These are phyloP conservation scores for Solanum raphanifolium DNA, from an alignment of 257 asterid genomes.

Conservation along the genomic window DNA sequence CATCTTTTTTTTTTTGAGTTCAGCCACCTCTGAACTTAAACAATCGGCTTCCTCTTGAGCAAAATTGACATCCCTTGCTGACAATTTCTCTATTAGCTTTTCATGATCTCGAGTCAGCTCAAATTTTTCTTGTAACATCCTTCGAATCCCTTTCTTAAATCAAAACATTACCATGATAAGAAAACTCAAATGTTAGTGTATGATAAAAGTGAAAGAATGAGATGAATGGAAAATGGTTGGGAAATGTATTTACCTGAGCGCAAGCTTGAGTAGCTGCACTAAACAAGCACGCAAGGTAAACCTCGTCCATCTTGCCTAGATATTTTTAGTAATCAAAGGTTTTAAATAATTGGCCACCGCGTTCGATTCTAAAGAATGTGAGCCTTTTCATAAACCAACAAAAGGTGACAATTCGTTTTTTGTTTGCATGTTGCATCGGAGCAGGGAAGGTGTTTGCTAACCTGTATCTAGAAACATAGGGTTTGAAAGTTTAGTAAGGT, in stretches of 20 bases:
- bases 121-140: not conserved
- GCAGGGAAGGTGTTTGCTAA: not conserved
- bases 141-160: not conserved
- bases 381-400: not conserved
- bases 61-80: not conserved
- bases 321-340: not conserved
- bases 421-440: not conserved
- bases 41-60: not conserved
- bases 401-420: not conserved
- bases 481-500: not conserved
- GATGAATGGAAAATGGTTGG: not conserved
- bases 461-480: not conserved
- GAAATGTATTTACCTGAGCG: not conserved
- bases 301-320: not conserved
- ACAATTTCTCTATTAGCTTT: not conserved
- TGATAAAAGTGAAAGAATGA: not conserved
- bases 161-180: not conserved
- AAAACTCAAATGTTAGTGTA: not conserved
- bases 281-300: not conserved
- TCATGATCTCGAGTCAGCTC: not conserved
- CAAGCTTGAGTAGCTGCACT: not conserved
- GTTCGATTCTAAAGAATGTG: not conserved
- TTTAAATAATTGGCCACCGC: not conserved
- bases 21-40: not conserved
- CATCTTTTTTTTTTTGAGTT: not conserved